Conservation (phyloP, 768 basidiomycete species). For the Tephrocybe sp. region DNA sequence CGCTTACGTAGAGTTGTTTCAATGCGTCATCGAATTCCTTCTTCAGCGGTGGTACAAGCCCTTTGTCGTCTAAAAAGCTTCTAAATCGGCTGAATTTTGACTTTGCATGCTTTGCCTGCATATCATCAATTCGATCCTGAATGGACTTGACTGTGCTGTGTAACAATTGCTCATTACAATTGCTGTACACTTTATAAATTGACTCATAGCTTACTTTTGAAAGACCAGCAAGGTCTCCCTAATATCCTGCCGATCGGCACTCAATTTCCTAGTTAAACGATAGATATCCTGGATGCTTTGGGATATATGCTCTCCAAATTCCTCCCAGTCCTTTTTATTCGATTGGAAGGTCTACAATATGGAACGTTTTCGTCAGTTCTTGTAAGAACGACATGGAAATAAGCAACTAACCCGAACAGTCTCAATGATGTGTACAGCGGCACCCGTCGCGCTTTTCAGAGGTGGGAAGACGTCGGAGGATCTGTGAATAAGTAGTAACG, state of each 20-base stretch:
- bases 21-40: slow-evolving; percentile 1
- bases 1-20: background rate
- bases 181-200: background rate
- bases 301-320: slow-evolving; percentile 3
- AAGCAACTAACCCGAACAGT: background rate
- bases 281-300: background rate
- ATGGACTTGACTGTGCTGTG: background rate
- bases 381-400: background rate
- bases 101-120: background rate
- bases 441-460: background rate
- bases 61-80: background rate
- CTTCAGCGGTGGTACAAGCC: background rate
- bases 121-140: background rate
- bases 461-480: background rate
- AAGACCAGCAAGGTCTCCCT: background rate
- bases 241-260: slow-evolving; percentile 1
- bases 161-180: background rate
- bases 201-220: background rate
- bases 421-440: slow-evolving; percentile 1
- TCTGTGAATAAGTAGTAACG: background rate
- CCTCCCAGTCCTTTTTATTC: slow-evolving; percentile 3
- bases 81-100: background rate
- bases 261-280: background rate
- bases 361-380: background rate
- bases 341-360: background rate